A percentile compares a stretch with the other conserved stretches of the same genome.
phyloP scores from a whole-genome alignment of 768 basidiomycete genomes.

The Gloeopeniophorella convolvens region DNA sequence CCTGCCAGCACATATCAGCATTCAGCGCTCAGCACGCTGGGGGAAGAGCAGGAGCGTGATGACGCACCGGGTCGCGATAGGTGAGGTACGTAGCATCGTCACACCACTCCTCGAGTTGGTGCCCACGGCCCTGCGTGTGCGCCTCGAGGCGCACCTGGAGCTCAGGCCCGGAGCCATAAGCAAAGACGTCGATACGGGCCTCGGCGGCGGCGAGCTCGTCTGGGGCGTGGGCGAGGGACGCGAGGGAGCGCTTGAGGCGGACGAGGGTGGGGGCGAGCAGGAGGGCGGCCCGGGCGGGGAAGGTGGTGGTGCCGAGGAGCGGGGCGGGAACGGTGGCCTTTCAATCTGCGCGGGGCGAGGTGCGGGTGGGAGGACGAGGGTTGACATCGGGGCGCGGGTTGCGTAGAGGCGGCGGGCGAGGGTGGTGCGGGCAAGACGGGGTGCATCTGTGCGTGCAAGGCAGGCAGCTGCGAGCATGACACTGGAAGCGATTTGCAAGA shows the following conservation, averaged over 20 bases:
- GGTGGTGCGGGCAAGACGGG: neutral
- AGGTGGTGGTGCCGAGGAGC: conserved; percentile 45
- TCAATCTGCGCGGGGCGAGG: conserved; percentile 53
- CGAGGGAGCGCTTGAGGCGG: conserved; percentile 62
- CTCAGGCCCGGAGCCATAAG: conserved; percentile 32
- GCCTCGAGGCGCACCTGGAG: conserved; percentile 61
- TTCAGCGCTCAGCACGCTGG: conserved; percentile 1
- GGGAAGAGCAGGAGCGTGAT: neutral
- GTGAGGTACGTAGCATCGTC: conserved; percentile 77
- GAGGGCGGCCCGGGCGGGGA: conserved; percentile 67
- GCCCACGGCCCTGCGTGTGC: conserved; percentile 45
- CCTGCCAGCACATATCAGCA: conserved; percentile 37
- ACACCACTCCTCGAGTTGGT: conserved; percentile 97
- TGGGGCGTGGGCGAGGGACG: conserved; percentile 62
- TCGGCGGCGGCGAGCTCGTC: conserved; percentile 50
- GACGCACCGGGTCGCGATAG: conserved; percentile 80
- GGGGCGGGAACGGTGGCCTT: conserved; percentile 63
- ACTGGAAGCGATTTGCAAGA: too few species aligned
- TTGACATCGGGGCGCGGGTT: neutral
- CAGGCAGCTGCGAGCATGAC: too few species aligned
- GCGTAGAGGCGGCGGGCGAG: neutral
- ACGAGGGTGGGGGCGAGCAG: conserved; percentile 56
- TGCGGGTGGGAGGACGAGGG: conserved; percentile 12
- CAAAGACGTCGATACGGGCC: conserved; percentile 65
- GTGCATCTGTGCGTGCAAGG: too few species aligned